phyloP scores from a whole-genome alignment of 306 rosid species.

The Crotalaria pallida region DNA sequence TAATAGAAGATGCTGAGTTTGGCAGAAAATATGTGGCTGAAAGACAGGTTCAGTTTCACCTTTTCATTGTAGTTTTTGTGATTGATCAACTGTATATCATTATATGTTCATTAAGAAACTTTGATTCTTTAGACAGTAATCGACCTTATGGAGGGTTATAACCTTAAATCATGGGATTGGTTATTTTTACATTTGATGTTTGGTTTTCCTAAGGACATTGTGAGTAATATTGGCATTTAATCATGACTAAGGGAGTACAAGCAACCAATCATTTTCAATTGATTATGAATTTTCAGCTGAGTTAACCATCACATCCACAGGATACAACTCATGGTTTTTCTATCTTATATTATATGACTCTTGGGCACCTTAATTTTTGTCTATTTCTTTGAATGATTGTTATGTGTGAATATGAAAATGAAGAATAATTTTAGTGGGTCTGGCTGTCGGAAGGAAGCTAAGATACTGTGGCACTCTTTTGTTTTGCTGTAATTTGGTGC shows the following conservation, averaged over 20 bases:
- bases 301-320: neutral
- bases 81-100: neutral
- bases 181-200: neutral
- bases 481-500: too few relatives aligned
- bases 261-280: neutral
- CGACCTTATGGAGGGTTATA: neutral
- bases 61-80: neutral
- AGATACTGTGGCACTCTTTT: neutral
- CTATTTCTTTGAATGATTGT: neutral
- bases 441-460: neutral
- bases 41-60: constrained; percentile 54
- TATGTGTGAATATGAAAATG: neutral
- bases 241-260: neutral
- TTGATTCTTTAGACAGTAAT: neutral
- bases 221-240: neutral
- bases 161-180: neutral
- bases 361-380: neutral
- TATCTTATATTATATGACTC: neutral
- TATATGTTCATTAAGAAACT: neutral
- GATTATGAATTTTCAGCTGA: neutral
- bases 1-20: constrained; percentile 61
- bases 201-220: neutral
- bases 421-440: neutral
- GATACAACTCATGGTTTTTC: neutral
- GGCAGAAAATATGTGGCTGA: constrained; percentile 61